These are phyloP conservation scores for Yamadazyma friedrichii DNA, from an alignment of 1,139 yeast species.

Conservation along the genomic window DNA sequence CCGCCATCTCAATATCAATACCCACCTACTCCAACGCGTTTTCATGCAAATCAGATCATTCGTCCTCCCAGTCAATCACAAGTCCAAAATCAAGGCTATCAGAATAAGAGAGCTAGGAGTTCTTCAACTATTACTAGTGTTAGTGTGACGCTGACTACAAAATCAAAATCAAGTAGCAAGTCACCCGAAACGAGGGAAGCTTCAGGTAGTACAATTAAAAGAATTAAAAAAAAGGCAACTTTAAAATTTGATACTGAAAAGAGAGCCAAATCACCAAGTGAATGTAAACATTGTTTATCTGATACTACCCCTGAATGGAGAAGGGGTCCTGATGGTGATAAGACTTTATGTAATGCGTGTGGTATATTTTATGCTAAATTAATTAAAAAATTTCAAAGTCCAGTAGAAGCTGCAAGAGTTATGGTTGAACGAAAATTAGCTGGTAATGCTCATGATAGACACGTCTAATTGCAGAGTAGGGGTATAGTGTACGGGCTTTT, in stretches of 20 bases:
- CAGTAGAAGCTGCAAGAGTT: constrained; percentile 24
- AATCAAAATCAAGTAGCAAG: background rate
- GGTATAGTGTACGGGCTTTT: no score
- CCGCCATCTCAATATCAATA: background rate
- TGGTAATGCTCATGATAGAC: constrained; percentile 17
- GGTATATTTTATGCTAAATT: constrained; percentile 42
- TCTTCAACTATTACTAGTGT: no score
- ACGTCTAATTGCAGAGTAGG: constrained; percentile 7
- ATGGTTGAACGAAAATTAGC: constrained; percentile 25
- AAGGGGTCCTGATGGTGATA: constrained; percentile 43
- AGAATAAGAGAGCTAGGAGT: background rate
- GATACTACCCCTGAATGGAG: constrained; percentile 48
- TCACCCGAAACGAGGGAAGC: background rate
- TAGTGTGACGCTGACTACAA: background rate
- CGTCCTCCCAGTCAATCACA: background rate
- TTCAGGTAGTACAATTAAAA: no score
- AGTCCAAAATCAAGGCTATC: background rate
- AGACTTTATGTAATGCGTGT: constrained; percentile 48
- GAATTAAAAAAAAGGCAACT: background rate
- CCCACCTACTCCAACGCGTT: background rate
- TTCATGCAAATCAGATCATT: background rate
- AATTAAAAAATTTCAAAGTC: constrained; percentile 23
- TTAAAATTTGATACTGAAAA: background rate
- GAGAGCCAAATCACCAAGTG: constrained; percentile 1
- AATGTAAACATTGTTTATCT: constrained; percentile 29